A percentile compares a stretch with the other conserved stretches of the same genome.
These are phyloP conservation scores for Eucalyptus microcorys DNA, from an alignment of 345 rosid species.

Conservation along the genomic window DNA sequence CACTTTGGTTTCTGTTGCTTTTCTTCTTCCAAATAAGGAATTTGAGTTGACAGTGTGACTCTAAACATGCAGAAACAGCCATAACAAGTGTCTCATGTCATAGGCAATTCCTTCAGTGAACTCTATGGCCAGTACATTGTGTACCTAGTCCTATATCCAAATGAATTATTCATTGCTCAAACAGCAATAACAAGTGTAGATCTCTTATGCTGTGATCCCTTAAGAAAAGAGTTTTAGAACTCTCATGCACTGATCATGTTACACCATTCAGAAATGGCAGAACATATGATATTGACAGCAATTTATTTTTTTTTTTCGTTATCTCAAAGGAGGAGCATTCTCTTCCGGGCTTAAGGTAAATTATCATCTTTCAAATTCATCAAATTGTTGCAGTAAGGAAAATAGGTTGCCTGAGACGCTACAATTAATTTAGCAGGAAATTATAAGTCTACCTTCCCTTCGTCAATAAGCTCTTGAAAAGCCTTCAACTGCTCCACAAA, in stretches of 20 bases:
- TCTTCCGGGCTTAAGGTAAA: background rate
- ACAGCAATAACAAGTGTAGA: background rate
- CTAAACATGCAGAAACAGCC: background rate
- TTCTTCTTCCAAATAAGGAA: background rate
- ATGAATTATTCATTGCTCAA: background rate
- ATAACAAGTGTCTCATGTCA: background rate
- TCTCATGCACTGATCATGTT: background rate
- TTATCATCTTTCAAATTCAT: background rate
- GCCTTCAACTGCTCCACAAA: conserved; percentile 75
- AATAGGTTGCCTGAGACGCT: background rate
- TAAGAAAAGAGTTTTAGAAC: background rate
- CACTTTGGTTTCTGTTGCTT: background rate
- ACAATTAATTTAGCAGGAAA: background rate
- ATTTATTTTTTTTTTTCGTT: background rate
- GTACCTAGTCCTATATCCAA: background rate
- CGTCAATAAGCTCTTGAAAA: conserved; percentile 61
- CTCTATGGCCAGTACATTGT: background rate
- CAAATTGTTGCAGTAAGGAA: background rate
- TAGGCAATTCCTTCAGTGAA: background rate
- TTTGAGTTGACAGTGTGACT: background rate
- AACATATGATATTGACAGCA: background rate
- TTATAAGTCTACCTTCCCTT: conserved; percentile 60
- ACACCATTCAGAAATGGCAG: background rate
- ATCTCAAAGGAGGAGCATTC: background rate
- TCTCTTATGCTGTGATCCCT: background rate